Evolutionary conservation across 2,329 filamentous ascomycete genomes (phyloP).

Genomic region (Curvularia verruculosa): DNA sequence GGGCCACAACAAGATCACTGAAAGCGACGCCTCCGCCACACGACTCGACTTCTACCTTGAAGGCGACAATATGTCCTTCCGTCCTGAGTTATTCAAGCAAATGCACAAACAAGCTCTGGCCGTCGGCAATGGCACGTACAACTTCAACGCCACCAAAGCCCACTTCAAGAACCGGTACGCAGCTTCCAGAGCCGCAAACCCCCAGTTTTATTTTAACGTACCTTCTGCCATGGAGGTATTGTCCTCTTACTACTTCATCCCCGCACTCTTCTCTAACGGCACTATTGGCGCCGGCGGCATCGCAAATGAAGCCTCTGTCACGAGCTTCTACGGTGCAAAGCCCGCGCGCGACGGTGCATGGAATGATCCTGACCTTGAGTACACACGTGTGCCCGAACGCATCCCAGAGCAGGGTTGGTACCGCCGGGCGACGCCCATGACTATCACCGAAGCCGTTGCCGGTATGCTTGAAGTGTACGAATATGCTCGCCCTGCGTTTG

Average conservation of each 20-base stretch:
- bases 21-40: constrained; percentile 44
- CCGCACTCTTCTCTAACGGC: constrained; percentile 31
- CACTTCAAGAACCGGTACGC: constrained; percentile 31
- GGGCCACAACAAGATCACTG: constrained; percentile 33
- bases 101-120: constrained; percentile 27
- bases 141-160: constrained; percentile 23
- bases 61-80: constrained; percentile 40
- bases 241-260: constrained; percentile 33
- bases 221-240: constrained; percentile 22
- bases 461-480: constrained; percentile 30
- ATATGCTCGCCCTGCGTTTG: constrained; percentile 19
- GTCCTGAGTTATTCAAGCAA: constrained; percentile 32
- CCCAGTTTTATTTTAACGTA: constrained; percentile 29
- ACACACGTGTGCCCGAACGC: constrained; percentile 29
- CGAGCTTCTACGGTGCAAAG: constrained; percentile 33
- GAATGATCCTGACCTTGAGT: constrained; percentile 20
- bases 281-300: constrained; percentile 29
- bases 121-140: constrained; percentile 27
- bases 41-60: constrained; percentile 35
- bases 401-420: constrained; percentile 31
- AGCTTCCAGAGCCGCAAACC: constrained; percentile 23
- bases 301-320: constrained; percentile 31
- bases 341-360: constrained; percentile 12
- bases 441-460: constrained; percentile 21
- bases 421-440: constrained; percentile 29